phyloP scores from a whole-genome alignment of 176 grass and related monocot species.

The Avena sativa region DNA sequence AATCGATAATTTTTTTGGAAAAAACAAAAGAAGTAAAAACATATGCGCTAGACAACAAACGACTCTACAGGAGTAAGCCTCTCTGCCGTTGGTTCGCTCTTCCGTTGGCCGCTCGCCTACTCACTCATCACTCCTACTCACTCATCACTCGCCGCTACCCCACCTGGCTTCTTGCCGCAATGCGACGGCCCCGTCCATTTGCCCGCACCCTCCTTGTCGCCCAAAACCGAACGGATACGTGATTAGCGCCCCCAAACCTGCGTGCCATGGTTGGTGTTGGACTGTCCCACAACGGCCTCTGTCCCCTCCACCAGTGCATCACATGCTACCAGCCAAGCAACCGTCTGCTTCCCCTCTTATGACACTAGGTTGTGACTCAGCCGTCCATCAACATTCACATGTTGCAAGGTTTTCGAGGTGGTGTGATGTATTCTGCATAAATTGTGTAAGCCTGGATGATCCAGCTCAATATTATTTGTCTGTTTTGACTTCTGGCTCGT shows the following conservation, averaged over 20 bases:
- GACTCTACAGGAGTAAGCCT: background rate
- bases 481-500: background rate
- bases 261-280: background rate
- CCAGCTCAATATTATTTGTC: background rate
- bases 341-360: background rate
- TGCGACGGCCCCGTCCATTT: background rate
- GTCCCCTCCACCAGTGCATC: background rate
- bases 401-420: background rate
- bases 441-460: background rate
- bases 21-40: background rate
- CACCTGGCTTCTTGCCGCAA: constrained; percentile 23
- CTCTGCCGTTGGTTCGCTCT: constrained; percentile 13
- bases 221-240: background rate
- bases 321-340: constrained; percentile 31
- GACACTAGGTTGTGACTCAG: background rate
- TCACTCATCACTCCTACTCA: background rate
- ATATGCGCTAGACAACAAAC: background rate
- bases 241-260: background rate
- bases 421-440: background rate
- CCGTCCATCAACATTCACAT: background rate
- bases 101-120: background rate
- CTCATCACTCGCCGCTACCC: background rate
- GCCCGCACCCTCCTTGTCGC: background rate
- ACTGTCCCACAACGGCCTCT: too few species aligned
- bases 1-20: too few species aligned